These are phyloP conservation scores for Lepidium africanum DNA, from an alignment of 345 rosid species.

Conservation along the genomic window DNA sequence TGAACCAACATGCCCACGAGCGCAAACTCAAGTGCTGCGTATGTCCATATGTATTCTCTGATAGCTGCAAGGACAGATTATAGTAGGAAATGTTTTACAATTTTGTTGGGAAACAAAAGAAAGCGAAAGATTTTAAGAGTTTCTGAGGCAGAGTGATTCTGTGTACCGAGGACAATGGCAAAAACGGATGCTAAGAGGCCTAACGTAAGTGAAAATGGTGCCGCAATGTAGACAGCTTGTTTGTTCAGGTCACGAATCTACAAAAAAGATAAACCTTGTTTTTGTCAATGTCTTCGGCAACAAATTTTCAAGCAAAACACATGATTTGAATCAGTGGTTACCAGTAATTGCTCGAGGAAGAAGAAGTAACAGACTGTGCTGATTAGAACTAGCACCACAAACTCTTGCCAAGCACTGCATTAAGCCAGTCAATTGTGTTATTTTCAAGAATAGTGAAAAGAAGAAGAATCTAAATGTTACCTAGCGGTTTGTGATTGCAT, in stretches of 20 bases:
- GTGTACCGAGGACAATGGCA: conserved; percentile 64
- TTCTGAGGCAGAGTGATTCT: conserved; percentile 4
- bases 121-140: background rate
- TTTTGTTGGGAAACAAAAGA: background rate
- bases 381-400: conserved; percentile 87
- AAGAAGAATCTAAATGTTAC: conserved; percentile 28
- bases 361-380: conserved; percentile 95
- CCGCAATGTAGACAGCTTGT: conserved; percentile 65
- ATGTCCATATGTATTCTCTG: conserved; percentile 89
- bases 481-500: conserved; percentile 45
- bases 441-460: background rate
- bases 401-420: conserved; percentile 97
- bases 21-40: conserved; percentile 87
- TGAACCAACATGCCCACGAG: conserved; percentile 60
- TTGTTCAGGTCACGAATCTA: conserved; percentile 64
- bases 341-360: conserved; percentile 94
- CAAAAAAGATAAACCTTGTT: background rate
- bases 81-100: background rate
- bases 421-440: conserved; percentile 3
- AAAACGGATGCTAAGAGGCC: conserved; percentile 70
- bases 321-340: conserved; percentile 17
- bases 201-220: conserved; percentile 71
- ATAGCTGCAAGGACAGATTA: conserved; percentile 53
- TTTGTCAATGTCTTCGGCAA: background rate
- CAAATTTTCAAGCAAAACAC: background rate